These are phyloP conservation scores for Stachybotrys echinatus DNA, from an alignment of 2,329 filamentous ascomycete species.

Conservation along the genomic window DNA sequence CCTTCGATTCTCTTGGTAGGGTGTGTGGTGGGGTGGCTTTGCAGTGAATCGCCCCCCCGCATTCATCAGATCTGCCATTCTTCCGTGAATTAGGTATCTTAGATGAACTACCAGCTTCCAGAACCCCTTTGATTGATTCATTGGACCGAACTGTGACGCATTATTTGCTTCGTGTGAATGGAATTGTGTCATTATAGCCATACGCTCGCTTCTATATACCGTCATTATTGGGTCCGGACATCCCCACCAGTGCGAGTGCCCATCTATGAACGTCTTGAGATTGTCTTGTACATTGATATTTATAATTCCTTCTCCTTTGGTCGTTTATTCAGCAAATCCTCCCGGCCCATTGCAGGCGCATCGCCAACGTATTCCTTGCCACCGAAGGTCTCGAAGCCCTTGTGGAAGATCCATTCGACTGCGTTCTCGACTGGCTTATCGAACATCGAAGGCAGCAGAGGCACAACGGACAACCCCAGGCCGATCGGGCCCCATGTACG, in stretches of 20 bases:
- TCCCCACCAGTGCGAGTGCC: not conserved
- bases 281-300: no score
- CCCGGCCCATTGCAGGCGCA: constrained; percentile 47
- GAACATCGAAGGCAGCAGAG: constrained; percentile 77
- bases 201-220: not conserved
- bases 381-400: constrained; percentile 68
- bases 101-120: no score
- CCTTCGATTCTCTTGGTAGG: no score
- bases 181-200: not conserved
- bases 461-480: constrained; percentile 70
- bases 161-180: not conserved
- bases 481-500: constrained; percentile 90
- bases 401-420: constrained; percentile 86
- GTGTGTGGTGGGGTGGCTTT: no score
- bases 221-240: not conserved
- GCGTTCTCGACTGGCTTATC: constrained; percentile 90
- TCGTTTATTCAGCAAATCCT: constrained; percentile 31
- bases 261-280: not conserved
- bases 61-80: no score
- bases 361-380: constrained; percentile 53
- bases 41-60: no score
- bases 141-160: no score
- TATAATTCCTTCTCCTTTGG: constrained; percentile 42
- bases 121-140: no score
- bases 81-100: no score